Base-by-base conservation (phyloP, 2,329 filamentous ascomycete species). In the Rutstroemia sp. region DNA sequence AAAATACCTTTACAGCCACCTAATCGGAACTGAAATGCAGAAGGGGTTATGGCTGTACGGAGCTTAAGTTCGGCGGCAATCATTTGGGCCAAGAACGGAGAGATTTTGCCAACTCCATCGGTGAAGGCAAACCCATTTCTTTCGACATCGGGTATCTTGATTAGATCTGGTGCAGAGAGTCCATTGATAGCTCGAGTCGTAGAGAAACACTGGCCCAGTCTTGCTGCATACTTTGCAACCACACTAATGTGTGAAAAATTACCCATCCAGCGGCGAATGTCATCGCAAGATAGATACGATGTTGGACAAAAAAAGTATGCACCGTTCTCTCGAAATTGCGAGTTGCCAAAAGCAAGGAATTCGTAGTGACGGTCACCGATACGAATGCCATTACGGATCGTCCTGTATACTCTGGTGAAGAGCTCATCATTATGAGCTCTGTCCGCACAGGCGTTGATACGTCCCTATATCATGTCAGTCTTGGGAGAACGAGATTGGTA, bases 31-130 rank as follows among this genome's bases (percentile, higher is more conserved):
- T 99, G 94, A 62, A 89, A 92, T 0, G 89, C 87, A 0, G 91
- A 95, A 0, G 94, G 92, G 5, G 82, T 74, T 4, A 78, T 77
- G 72, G 1, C 78, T 71, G 12, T 77, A 77, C 19, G 76, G 73
- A 91, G 69, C 0, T 79, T 78, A 59, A 95, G 81, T 61, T 94
- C 87, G 14, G 81, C 74, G 8, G 85, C 80, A 46, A 95, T 82
- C 72, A 94, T 81, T 27, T 83, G 75, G 0, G 91, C 88, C 21
- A 96, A 75, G 58, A 89, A 85, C 0, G 72, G 73, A 0, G 92
- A 96, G n/a, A 99, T 89, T 68, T 90, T 95, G 1, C 94, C 94
- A 3, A 97, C 88, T 0, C 94, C 94, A 66, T 99, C 94, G 0
- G 88, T 94, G 69, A 97, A 99, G 58, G 76, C 87, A 66, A 82